Conservation (phyloP, 2,329 filamentous ascomycete species). For the Xylaria sp. region DNA sequence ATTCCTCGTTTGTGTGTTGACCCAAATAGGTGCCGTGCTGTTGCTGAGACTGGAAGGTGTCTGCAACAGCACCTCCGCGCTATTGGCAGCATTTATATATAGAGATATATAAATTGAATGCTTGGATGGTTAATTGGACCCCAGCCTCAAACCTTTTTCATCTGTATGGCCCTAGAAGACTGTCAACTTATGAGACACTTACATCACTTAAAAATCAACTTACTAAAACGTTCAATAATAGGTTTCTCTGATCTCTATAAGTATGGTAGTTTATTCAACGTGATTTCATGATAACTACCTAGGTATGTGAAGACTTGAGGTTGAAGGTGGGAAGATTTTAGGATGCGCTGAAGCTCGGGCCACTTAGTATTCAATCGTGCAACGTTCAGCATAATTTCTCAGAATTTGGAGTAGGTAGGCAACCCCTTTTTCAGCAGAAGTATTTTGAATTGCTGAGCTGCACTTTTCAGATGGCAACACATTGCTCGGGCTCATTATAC, state of each 20-base stretch:
- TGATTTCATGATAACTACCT: not conserved
- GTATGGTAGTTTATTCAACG: not conserved
- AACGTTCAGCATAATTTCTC: no score
- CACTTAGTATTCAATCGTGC: conserved; percentile 30
- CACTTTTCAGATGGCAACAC: not conserved
- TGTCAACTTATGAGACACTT: conserved; percentile 2
- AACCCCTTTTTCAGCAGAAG: not conserved
- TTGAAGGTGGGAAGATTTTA: conserved; percentile 37
- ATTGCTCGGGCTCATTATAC: conserved; percentile 7
- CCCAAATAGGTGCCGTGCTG: conserved; percentile 11
- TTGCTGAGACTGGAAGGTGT: conserved; percentile 28
- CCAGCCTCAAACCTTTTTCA: not conserved
- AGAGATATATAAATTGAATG: not conserved
- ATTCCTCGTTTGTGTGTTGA: not conserved
- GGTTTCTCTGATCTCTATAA: not conserved
- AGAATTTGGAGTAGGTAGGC: no score
- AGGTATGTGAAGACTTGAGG: conserved; percentile 10
- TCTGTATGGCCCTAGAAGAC: not conserved
- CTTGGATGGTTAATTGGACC: not conserved
- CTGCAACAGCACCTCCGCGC: conserved; percentile 33
- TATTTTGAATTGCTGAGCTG: not conserved
- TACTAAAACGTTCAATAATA: conserved; percentile 4
- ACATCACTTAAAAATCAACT: not conserved
- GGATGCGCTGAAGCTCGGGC: conserved; percentile 37
- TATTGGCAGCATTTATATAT: conserved; percentile 35